Evolutionary conservation across 768 basidiomycete species (phyloP).

Genomic region (Suillus luteus): DNA sequence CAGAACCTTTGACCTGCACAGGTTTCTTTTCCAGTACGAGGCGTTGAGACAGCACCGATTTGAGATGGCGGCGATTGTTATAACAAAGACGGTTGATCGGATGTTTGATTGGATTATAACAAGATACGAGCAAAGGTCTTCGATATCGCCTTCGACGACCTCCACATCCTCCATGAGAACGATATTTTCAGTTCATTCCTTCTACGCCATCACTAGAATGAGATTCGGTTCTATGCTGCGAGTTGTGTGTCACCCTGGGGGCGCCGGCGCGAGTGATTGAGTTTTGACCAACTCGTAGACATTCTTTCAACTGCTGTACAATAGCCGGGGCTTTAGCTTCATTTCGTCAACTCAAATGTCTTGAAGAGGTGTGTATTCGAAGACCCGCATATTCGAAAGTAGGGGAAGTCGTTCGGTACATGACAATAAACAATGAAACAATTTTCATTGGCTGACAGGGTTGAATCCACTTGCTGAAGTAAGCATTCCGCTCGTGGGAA

Average conservation of each 20-base stretch:
- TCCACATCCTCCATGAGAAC: not conserved
- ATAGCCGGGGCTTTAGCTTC: too few species aligned
- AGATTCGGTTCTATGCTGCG: not conserved
- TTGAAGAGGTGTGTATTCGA: not conserved
- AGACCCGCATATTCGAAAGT: not conserved
- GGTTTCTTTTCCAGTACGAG: not conserved
- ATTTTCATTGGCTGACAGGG: not conserved
- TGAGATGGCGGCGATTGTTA: not conserved
- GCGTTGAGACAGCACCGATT: not conserved
- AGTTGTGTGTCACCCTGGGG: not conserved
- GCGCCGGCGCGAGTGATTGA: not conserved
- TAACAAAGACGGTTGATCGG: not conserved
- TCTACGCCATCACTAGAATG: not conserved
- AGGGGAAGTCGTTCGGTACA: not conserved
- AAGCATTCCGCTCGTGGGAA: conserved; percentile 4
- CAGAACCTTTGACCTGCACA: too few species aligned
- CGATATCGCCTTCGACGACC: not conserved
- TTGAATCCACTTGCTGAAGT: not conserved
- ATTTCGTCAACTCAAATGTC: not conserved
- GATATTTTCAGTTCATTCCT: not conserved
- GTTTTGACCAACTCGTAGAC: not conserved
- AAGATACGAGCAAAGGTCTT: not conserved
- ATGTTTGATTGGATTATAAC: not conserved
- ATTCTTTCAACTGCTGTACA: not conserved
- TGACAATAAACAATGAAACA: not conserved